Conservation (phyloP, 257 asterid genomes). For the Rubia yunnanensis region DNA sequence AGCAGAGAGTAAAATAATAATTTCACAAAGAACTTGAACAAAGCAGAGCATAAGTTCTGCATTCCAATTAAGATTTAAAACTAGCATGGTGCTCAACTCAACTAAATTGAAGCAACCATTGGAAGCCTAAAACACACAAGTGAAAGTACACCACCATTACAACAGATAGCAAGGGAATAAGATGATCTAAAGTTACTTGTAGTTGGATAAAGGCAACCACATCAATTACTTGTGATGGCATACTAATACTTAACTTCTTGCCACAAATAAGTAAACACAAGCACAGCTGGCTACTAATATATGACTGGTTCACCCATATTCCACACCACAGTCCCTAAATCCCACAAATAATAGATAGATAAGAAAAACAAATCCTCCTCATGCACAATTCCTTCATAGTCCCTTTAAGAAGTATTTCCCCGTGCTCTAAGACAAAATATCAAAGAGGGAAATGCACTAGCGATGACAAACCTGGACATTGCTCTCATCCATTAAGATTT, state of each 20-base stretch:
- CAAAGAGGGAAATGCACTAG: background rate
- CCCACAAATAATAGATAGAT: background rate
- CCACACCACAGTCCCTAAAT: background rate
- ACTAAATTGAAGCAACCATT: too few relatives aligned
- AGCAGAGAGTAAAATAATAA: background rate
- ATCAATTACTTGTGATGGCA: too few relatives aligned
- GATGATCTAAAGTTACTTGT: too few relatives aligned
- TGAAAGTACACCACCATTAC: too few relatives aligned
- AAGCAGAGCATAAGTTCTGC: too few relatives aligned
- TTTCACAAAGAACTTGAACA: background rate
- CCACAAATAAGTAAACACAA: background rate
- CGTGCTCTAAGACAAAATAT: too few relatives aligned
- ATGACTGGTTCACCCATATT: background rate
- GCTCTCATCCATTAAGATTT: conserved; percentile 67
- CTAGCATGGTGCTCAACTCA: too few relatives aligned
- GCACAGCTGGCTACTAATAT: background rate
- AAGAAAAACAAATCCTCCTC: background rate
- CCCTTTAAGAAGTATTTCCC: too few relatives aligned
- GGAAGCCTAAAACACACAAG: too few relatives aligned
- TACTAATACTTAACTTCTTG: background rate
- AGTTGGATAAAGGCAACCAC: too few relatives aligned
- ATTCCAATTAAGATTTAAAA: too few relatives aligned
- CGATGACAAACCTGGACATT: conserved; percentile 52
- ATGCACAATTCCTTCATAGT: background rate
- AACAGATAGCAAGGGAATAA: too few relatives aligned